Conservation (phyloP, 2,329 filamentous ascomycete genomes). For the Ophiostoma perfectum region DNA sequence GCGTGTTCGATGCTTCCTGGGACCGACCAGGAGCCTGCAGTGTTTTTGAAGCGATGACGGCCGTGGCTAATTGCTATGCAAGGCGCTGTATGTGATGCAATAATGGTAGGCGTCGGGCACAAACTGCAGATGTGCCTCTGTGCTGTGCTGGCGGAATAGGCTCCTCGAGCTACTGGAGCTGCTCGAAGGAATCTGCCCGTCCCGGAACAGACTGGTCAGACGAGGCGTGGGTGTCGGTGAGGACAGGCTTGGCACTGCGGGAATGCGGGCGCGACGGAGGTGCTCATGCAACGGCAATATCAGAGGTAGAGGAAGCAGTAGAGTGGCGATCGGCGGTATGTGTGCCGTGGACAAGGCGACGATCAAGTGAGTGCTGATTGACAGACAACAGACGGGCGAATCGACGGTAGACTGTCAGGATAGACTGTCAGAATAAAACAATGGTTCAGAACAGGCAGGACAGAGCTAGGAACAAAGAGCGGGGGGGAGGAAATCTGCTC, state of each 20-base stretch:
- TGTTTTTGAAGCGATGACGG: not conserved
- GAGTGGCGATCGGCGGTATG: slow-evolving; percentile 12
- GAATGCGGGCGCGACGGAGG: not conserved
- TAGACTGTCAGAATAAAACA: too few relatives aligned
- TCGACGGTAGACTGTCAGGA: too few relatives aligned
- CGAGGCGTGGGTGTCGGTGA: slow-evolving; percentile 10
- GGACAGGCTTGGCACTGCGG: slow-evolving; percentile 9
- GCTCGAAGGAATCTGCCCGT: not conserved
- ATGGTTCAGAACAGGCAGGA: too few relatives aligned
- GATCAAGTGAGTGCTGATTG: too few relatives aligned
- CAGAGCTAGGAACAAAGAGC: too few relatives aligned
- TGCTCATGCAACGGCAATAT: not conserved
- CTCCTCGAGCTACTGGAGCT: not conserved
- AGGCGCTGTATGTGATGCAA: too few relatives aligned
- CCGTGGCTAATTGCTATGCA: too few relatives aligned
- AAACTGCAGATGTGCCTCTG: not conserved
- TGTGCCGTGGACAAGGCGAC: not conserved
- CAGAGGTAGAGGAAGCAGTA: not conserved
- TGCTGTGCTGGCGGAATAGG: not conserved
- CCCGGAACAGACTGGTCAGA: not conserved
- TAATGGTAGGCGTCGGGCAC: not conserved
- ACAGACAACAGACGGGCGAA: too few relatives aligned
- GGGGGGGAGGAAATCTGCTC: too few relatives aligned
- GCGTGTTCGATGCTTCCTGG: not conserved
- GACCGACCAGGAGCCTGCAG: not conserved